Percentiles rank a stretch among this genome's conserved stretches.
Conservation (phyloP, 2,329 filamentous ascomycete species). For the Botrytis elliptica region DNA sequence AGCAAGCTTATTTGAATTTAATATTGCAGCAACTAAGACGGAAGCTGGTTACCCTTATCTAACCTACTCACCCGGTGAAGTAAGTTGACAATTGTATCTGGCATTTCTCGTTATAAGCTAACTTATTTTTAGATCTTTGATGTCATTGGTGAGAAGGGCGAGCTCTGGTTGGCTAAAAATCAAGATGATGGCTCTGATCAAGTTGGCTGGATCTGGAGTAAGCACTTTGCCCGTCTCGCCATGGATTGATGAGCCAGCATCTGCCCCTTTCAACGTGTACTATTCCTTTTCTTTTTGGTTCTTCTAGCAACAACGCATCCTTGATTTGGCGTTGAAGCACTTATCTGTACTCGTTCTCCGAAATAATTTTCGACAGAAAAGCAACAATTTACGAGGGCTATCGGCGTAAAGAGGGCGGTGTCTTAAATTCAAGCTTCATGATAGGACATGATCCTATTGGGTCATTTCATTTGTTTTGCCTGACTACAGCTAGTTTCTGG, state of each 20-base stretch:
- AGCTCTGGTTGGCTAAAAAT: constrained; percentile 96
- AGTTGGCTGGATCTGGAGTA: constrained; percentile 98
- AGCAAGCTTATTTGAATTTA: constrained; percentile 94
- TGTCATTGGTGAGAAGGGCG: constrained; percentile 93
- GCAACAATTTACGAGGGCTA: constrained; percentile 8
- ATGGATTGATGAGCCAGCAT: constrained; percentile 39
- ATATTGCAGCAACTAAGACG: constrained; percentile 86
- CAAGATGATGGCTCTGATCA: constrained; percentile 80
- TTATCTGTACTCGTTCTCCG: not conserved
- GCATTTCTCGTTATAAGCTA: not conserved
- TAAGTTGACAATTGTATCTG: constrained; percentile 42
- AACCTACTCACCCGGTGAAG: constrained; percentile 91
- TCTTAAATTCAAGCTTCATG: not conserved
- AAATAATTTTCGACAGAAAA: not conserved
- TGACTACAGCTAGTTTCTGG: constrained; percentile 4
- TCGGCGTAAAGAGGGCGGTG: constrained; percentile 6
- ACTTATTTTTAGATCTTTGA: constrained; percentile 65
- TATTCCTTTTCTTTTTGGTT: not conserved
- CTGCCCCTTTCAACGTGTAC: not conserved
- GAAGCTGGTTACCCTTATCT: constrained; percentile 96
- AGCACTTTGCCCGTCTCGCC: constrained; percentile 75
- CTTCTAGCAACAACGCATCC: not conserved
- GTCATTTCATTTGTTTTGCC: not conserved
- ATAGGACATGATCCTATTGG: not conserved
- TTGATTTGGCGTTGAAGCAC: constrained; percentile 3